These are phyloP conservation scores for Trichosporon ovoides DNA, from an alignment of 1,284 basidiomycete species.

Conservation along the genomic window DNA sequence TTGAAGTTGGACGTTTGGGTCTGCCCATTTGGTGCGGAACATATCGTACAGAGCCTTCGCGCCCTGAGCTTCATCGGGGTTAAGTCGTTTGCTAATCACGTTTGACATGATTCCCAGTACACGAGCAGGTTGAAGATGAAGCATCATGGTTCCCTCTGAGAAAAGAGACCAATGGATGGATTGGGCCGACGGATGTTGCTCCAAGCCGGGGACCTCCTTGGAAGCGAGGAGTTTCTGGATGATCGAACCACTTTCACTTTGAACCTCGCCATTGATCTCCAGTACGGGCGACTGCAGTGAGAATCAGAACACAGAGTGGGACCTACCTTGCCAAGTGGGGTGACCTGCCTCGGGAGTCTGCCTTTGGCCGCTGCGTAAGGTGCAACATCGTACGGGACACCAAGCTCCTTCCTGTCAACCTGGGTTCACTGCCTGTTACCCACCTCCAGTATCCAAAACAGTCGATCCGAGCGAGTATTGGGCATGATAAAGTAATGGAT, in stretches of 20 bases:
- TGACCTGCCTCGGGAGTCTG: neutral
- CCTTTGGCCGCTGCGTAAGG: neutral
- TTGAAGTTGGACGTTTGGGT: neutral
- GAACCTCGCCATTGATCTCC: neutral
- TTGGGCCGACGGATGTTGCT: neutral
- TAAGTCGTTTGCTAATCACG: neutral
- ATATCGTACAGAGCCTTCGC: neutral
- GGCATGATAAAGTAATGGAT: conserved; percentile 1
- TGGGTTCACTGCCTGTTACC: neutral
- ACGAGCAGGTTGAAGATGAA: neutral
- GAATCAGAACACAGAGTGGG: neutral
- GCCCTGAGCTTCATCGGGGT: neutral
- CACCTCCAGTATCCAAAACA: neutral
- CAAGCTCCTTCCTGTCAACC: neutral
- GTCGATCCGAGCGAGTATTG: neutral
- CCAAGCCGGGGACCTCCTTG: neutral
- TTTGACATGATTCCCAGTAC: neutral
- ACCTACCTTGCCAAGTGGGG: neutral
- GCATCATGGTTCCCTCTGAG: neutral
- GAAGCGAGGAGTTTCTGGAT: neutral
- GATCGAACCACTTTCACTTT: neutral
- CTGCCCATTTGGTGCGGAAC: neutral
- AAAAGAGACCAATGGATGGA: neutral
- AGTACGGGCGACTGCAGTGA: neutral
- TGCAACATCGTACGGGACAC: neutral